Percentiles rank a stretch among this genome's conserved stretches.
phyloP scores from a whole-genome alignment of 2,329 filamentous ascomycete species.

The Scedosporium aurantiacum region DNA sequence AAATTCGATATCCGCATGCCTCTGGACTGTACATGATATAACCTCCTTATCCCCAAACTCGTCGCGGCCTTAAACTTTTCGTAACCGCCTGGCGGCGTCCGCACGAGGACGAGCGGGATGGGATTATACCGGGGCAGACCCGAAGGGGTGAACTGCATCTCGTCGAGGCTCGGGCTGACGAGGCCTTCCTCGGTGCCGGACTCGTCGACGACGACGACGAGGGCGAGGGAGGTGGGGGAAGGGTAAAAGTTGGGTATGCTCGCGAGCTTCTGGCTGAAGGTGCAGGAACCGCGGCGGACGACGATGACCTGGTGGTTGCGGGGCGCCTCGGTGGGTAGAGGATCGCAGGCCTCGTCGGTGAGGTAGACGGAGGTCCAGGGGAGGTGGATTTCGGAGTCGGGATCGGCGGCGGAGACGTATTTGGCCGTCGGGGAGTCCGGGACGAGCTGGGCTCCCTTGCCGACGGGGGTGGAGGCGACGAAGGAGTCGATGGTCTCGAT shows the following conservation, averaged over 20 bases:
- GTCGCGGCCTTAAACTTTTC: constrained; percentile 50
- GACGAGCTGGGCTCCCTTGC: constrained; percentile 54
- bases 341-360: constrained; percentile 56
- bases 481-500: constrained; percentile 25
- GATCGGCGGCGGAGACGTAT: constrained; percentile 33
- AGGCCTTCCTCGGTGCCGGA: constrained; percentile 21
- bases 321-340: constrained; percentile 38
- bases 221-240: constrained; percentile 50
- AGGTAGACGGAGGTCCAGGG: constrained; percentile 63
- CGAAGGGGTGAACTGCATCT: constrained; percentile 57
- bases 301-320: constrained; percentile 66
- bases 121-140: constrained; percentile 60
- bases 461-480: constrained; percentile 42
- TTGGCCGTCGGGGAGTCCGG: constrained; percentile 47
- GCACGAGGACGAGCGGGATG: constrained; percentile 75
- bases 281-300: constrained; percentile 71
- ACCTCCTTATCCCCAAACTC: constrained; percentile 62
- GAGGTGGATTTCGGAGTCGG: constrained; percentile 32
- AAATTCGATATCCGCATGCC: constrained; percentile 65
- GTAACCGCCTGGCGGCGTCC: constrained; percentile 53
- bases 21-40: constrained; percentile 73
- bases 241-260: constrained; percentile 74
- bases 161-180: constrained; percentile 60
- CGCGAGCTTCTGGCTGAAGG: constrained; percentile 69
- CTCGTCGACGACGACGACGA: constrained; percentile 63